These are phyloP conservation scores for Fimicolochytrium jonesii DNA, from an alignment of 192 early-diverging fungal genomes.

Conservation along the genomic window DNA sequence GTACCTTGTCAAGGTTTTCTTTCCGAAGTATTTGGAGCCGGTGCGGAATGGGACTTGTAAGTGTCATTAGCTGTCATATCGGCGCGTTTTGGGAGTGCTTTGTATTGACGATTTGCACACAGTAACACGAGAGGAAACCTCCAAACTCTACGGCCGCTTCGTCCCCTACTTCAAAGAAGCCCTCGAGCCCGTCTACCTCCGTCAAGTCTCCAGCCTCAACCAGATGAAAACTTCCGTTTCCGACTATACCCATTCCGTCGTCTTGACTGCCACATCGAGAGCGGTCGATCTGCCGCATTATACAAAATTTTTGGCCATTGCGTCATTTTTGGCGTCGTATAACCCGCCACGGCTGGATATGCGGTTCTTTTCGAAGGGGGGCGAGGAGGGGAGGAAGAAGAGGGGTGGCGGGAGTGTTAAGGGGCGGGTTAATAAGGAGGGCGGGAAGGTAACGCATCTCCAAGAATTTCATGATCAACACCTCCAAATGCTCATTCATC, in stretches of 20 bases:
- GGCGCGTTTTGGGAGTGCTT: no score
- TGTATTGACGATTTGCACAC: background rate
- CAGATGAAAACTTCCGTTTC: no score
- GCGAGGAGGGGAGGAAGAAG: conserved; percentile 31
- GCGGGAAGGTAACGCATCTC: conserved; percentile 28
- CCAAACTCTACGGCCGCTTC: conserved; percentile 70
- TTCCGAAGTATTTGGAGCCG: conserved; percentile 84
- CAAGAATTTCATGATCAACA: no score
- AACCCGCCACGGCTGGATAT: conserved; percentile 84
- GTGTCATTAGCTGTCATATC: conserved; percentile 7
- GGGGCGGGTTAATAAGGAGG: conserved; percentile 14
- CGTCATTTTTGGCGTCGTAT: conserved; percentile 88
- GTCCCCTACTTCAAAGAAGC: conserved; percentile 79
- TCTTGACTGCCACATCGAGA: no score
- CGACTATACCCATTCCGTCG: no score
- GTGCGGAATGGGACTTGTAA: conserved; percentile 67
- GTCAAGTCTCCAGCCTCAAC: conserved; percentile 88
- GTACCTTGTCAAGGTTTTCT: conserved; percentile 75
- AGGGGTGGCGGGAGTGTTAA: conserved; percentile 8
- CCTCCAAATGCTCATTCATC: no score
- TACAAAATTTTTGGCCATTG: conserved; percentile 85
- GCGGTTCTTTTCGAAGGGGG: conserved; percentile 73
- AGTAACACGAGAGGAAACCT: conserved; percentile 61
- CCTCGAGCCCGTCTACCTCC: conserved; percentile 79
- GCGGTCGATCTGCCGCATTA: conserved; percentile 73